A percentile compares a stretch with the other conserved stretches of the same genome.
These are phyloP conservation scores for Juncus effusus DNA, from an alignment of 176 grass and related monocot species.

Conservation along the genomic window DNA sequence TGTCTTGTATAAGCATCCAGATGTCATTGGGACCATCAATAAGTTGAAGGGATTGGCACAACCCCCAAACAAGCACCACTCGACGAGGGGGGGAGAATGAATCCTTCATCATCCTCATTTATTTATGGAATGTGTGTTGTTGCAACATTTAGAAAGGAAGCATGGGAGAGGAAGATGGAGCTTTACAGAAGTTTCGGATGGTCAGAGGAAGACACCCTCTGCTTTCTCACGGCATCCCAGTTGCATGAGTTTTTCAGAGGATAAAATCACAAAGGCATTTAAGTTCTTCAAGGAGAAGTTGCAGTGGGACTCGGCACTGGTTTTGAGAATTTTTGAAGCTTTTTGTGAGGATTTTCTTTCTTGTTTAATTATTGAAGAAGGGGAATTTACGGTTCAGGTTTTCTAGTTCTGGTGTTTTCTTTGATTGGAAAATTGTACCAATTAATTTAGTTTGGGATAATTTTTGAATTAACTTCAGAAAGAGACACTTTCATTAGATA, in stretches of 20 bases:
- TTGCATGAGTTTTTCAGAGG: conserved; percentile 10
- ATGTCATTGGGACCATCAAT: conserved; percentile 3
- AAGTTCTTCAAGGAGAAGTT: conserved; percentile 25
- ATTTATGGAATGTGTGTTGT: background rate
- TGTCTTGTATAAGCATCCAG: background rate
- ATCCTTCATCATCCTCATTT: background rate
- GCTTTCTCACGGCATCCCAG: conserved; percentile 24
- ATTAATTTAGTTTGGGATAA: background rate
- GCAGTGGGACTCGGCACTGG: conserved; percentile 13
- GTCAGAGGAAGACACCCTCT: conserved; percentile 22
- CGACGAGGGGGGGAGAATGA: too few species aligned
- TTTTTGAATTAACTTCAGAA: too few species aligned
- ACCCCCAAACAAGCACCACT: too few species aligned
- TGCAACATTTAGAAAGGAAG: background rate
- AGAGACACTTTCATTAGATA: too few species aligned
- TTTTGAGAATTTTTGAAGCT: background rate
- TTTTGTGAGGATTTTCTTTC: background rate
- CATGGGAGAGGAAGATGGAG: conserved; percentile 29
- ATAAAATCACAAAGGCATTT: conserved; percentile 16
- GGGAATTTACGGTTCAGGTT: conserved; percentile 19
- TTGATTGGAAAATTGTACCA: background rate
- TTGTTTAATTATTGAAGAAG: conserved; percentile 16
- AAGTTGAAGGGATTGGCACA: conserved; percentile 22
- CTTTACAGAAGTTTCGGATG: conserved; percentile 34
- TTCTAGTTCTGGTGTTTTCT: background rate